Base-by-base conservation (phyloP, 352 stramenopile species). In the Pythium chondricola region DNA sequence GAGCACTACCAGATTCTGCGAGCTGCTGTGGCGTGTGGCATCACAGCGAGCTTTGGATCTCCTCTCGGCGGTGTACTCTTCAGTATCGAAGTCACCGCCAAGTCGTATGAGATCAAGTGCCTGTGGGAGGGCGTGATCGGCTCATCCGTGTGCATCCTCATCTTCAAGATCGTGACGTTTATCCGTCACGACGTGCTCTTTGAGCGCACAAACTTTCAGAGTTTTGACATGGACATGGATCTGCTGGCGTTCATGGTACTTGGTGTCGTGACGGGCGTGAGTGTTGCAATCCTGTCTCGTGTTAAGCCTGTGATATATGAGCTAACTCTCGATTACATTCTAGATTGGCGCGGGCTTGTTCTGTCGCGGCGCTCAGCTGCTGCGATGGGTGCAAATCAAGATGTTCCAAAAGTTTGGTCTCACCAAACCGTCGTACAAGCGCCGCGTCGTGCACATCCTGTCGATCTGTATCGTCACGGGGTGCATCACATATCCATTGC, bases 61-160 rank as follows among this genome's bases (percentile, higher is more conserved):
- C 82, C 82, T 2, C 57, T 93, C 0, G 82, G 82, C 6, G 80
- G 82, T 6, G 71, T 93, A 9, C 55, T 93, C 3, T 93, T 85
- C 57, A 89, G 80, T 32, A 92, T 93, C 25, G 83, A 93, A 61
- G 83, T 93, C 25, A 90, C 80, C 3, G 79, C 80, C 4, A 83
- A 78, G 27, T 89, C 86, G 45, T 93, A 92, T 56, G 77, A 88
- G 51, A 88, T 93, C 60, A 86, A 85, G 55, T 88, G 73, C 14
- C 63, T 92, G 7, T 92, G 81, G 81, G 78, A 90, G 56, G 74
- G 78, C 14, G 75, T 90, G 22, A 92, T 92, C 49, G 78, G 74
- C 49, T 87, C 81, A 10, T 85, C 76, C 4, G 67, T 88, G 40
- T 90, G 75, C 31, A 83, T 92, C 32, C 52, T 92, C 16, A 69